Evolutionary conservation across 352 stramenopile genomes (phyloP).

Genomic region (Phytopythium helicoides): DNA sequence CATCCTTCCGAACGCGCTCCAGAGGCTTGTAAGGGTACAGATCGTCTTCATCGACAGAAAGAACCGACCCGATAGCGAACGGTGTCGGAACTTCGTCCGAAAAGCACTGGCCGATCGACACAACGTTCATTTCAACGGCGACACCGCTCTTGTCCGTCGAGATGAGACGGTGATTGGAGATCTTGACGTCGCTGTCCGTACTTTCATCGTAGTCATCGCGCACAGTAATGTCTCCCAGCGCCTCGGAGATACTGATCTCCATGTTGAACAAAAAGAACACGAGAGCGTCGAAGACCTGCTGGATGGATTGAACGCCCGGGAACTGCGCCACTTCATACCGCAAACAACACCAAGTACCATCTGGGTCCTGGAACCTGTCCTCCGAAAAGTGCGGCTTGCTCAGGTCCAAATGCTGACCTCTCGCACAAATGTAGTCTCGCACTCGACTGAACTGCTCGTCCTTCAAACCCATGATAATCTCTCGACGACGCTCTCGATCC

Average conservation of each 20-base stretch:
- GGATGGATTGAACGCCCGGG: conserved; percentile 17
- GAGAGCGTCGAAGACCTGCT: conserved; percentile 30
- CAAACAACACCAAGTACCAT: conserved; percentile 20
- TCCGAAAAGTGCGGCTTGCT: conserved; percentile 23
- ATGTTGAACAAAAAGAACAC: conserved; percentile 35
- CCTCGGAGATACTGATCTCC: conserved; percentile 37
- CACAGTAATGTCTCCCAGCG: conserved; percentile 30
- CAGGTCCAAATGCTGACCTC: conserved; percentile 17
- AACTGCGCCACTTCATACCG: conserved; percentile 28
- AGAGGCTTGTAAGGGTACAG: conserved; percentile 29
- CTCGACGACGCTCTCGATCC: conserved; percentile 17
- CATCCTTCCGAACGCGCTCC: conserved; percentile 23
- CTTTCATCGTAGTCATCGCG: conserved; percentile 32
- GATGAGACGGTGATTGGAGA: conserved; percentile 25
- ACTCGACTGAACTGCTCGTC: conserved; percentile 18
- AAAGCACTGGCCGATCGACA: conserved; percentile 3
- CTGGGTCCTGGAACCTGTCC: conserved; percentile 11
- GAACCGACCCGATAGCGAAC: conserved; percentile 17
- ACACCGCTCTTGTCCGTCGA: background rate
- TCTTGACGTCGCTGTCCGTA: conserved; percentile 13
- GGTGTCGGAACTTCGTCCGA: conserved; percentile 2
- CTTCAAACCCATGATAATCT: conserved; percentile 13
- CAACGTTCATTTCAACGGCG: background rate
- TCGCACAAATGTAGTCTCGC: conserved; percentile 19
- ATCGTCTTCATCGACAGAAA: conserved; percentile 32